phyloP scores from a whole-genome alignment of 225 moss, liverwort and hornwort species.

The Straminergon stramineum region DNA sequence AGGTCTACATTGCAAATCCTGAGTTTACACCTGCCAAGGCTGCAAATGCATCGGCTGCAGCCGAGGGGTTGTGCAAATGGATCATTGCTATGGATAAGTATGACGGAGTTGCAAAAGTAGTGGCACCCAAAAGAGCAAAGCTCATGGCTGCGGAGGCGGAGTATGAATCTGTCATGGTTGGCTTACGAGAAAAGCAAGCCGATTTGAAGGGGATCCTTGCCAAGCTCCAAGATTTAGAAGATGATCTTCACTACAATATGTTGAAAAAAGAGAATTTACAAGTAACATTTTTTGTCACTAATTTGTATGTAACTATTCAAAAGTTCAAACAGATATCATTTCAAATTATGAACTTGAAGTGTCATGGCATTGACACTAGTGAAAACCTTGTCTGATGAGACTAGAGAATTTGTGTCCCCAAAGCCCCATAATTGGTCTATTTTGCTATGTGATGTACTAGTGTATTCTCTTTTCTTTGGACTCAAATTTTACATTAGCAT shows the following conservation, averaged over 20 bases:
- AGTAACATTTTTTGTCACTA: neutral
- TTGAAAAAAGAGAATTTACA: constrained; percentile 81
- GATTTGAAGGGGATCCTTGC: constrained; percentile 66
- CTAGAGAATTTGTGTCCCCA: neutral
- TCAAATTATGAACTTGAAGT: neutral
- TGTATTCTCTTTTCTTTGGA: neutral
- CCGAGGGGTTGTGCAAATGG: constrained; percentile 94
- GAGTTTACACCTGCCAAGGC: constrained; percentile 88
- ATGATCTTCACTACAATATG: constrained; percentile 78
- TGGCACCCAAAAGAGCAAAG: constrained; percentile 70
- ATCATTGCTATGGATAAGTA: constrained; percentile 94
- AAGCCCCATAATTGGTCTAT: neutral
- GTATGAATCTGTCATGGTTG: constrained; percentile 62
- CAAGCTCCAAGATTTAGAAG: constrained; percentile 67
- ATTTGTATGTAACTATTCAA: neutral
- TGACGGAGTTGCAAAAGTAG: constrained; percentile 71
- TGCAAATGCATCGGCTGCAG: constrained; percentile 85
- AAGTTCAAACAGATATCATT: neutral
- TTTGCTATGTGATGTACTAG: too few species aligned
- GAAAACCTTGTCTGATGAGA: fast-evolving
- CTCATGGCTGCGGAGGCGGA: constrained; percentile 49
- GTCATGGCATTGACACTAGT: neutral
- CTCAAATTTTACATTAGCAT: neutral
- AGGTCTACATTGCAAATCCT: constrained; percentile 53
- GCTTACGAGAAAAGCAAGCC: constrained; percentile 55